phyloP scores from a whole-genome alignment of 164 flowering plant genomes.

The Tetracentron sinense region DNA sequence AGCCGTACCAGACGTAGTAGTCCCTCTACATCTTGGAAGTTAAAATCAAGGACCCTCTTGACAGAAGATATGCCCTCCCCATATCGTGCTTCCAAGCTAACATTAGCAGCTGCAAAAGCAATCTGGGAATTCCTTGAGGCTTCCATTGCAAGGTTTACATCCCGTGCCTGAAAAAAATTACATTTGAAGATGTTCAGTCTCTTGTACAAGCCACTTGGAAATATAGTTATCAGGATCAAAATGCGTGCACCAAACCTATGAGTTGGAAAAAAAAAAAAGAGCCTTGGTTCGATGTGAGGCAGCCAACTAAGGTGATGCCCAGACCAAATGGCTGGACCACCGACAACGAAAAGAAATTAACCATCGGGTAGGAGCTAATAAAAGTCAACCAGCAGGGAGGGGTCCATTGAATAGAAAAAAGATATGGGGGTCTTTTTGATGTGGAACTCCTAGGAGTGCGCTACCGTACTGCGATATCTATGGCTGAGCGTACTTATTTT shows the following conservation, averaged over 20 bases:
- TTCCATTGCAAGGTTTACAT: conserved; percentile 71
- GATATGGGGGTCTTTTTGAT: too few species aligned
- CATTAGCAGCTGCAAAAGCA: conserved; percentile 57
- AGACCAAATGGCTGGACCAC: too few species aligned
- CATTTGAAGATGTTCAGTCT: conserved; percentile 2
- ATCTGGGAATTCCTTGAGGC: conserved; percentile 57
- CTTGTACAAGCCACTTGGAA: too few species aligned
- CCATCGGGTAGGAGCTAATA: background rate
- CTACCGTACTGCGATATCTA: too few species aligned
- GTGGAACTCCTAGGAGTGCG: too few species aligned
- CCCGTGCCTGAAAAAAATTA: conserved; percentile 51
- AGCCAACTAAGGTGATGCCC: background rate
- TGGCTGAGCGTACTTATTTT: too few species aligned
- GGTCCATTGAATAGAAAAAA: background rate
- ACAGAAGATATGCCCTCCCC: conserved; percentile 41
- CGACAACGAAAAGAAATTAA: too few species aligned
- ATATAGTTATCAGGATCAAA: too few species aligned
- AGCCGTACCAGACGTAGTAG: conserved; percentile 54
- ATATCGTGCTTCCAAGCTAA: conserved; percentile 25
- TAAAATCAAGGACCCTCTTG: conserved; percentile 67
- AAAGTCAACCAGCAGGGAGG: background rate
- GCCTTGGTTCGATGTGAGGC: background rate
- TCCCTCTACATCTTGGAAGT: conserved; percentile 69
- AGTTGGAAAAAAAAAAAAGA: too few species aligned
- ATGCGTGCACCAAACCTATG: background rate